Evolutionary conservation across 1,284 basidiomycete genomes (phyloP), one percentile per base, ranked within the genome.

Genomic region (Bothia castanella): DNA sequence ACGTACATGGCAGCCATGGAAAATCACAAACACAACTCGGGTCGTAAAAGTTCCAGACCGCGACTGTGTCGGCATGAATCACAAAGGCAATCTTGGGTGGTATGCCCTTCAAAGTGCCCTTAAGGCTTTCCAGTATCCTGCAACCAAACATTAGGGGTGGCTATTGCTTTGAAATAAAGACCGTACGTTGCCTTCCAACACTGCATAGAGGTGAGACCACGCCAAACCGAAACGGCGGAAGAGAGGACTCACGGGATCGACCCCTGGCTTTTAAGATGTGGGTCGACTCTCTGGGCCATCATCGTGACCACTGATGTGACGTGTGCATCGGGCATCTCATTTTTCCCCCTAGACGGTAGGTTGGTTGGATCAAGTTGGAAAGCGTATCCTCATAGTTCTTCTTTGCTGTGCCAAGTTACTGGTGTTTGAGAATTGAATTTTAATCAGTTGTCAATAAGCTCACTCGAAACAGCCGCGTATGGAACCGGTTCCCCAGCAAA

Each of bases 61-160:
- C 13, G 13, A 31, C 13, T 12, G 10, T 31, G 13, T 31, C 30
- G 4, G 10, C 30, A 14, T 31, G 30, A 12, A 31, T 31, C 10
- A 31, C 30, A 31, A 11, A 31, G 30, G 30, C 30, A 31, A 31
- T 31, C 30, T 25, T 25, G 25, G 25, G 9, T 25, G 25, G 19
- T 43, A 5, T 42, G 52, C 10, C 51, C 36, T 9, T 3, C 17
- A 17, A 54, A 54, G 30, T 6, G 45, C 4, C 10, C 42, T 21
- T 21, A 54, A 29, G 4, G 52, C 53, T 27, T 42, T 54, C 53
- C 52, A 54, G 29, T 54, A 54, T 14, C 12, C 52, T 49, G 30
- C 7, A 25, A 30, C 11, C 14, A 34, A 27, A 5, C 4, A 21
- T 38, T 2, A 38, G 5, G 1, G 8, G 16, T 23, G 17, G 17